Evolutionary conservation across 768 basidiomycete species (phyloP).

Genomic region (Russula ochroleuca): DNA sequence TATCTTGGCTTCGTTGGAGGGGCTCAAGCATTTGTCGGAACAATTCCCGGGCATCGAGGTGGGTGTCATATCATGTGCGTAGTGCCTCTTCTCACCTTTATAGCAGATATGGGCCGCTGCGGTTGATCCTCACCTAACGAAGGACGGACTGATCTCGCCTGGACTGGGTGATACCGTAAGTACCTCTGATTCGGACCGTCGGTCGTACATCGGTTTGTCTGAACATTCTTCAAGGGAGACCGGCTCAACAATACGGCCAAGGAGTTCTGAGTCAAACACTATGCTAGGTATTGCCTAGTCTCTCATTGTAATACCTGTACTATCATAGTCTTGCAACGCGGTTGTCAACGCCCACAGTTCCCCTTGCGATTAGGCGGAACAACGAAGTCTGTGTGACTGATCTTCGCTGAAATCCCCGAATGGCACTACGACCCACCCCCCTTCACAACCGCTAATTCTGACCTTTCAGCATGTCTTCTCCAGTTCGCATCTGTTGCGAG

Average conservation of each 20-base stretch:
- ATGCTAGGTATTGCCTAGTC: background rate
- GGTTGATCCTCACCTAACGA: constrained; percentile 68
- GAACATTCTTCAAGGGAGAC: constrained; percentile 55
- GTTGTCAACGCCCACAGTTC: background rate
- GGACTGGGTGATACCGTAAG: constrained; percentile 88
- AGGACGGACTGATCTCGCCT: constrained; percentile 77
- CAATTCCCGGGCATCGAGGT: constrained; percentile 83
- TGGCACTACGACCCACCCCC: background rate
- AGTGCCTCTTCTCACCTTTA: background rate
- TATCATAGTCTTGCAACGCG: background rate
- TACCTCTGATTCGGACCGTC: constrained; percentile 16
- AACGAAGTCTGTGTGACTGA: background rate
- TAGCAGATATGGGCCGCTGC: constrained; percentile 81
- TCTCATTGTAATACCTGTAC: background rate
- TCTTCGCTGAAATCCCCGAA: background rate
- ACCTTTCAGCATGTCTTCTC: background rate
- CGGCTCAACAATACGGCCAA: constrained; percentile 67
- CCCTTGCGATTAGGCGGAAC: background rate
- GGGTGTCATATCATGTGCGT: constrained; percentile 22
- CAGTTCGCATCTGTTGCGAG: background rate
- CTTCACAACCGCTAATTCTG: background rate
- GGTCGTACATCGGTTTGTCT: background rate
- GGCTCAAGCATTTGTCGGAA: constrained; percentile 58
- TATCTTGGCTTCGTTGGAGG: constrained; percentile 73
- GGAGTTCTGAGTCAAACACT: constrained; percentile 7